Evolutionary conservation across 495 filamentous ascomycete species (phyloP).

Genomic region (Articulospora tetracladia): DNA sequence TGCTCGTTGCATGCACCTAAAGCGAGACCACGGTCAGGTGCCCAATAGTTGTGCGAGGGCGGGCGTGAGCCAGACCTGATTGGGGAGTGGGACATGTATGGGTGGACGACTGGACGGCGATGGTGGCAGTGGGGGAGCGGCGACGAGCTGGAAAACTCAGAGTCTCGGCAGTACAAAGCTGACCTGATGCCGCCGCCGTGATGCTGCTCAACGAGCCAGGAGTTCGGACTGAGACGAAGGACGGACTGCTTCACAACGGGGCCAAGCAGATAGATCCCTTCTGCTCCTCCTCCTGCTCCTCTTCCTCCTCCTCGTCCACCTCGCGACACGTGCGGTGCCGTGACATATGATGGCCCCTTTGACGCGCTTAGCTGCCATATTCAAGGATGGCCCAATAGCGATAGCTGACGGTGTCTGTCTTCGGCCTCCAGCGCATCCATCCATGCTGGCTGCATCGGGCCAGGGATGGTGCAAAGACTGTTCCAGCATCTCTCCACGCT

Average conservation of each 20-base stretch:
- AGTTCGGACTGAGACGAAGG: too few species aligned
- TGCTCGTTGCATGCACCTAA: conserved; percentile 22
- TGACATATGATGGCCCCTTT: background rate
- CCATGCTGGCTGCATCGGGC: background rate
- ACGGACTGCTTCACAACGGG: too few species aligned
- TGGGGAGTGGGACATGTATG: background rate
- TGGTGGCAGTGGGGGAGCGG: background rate
- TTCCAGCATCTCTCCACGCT: background rate
- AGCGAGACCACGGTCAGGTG: conserved; percentile 20
- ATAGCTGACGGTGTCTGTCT: background rate
- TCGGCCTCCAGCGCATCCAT: background rate
- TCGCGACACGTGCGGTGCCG: background rate
- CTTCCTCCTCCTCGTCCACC: too few species aligned
- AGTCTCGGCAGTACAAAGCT: background rate
- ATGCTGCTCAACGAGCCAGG: too few species aligned
- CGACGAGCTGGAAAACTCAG: background rate
- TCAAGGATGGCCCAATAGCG: background rate
- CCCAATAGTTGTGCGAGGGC: conserved; percentile 9
- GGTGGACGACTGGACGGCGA: background rate
- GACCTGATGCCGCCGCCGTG: background rate
- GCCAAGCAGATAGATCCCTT: too few species aligned
- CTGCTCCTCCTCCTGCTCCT: too few species aligned
- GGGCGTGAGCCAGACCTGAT: background rate
- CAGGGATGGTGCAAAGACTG: background rate
- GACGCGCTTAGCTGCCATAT: background rate